A percentile compares a stretch with the other conserved stretches of the same genome.
Conservation (phyloP, 805 yeast species). For the Wickerhamiella kazuoi region DNA sequence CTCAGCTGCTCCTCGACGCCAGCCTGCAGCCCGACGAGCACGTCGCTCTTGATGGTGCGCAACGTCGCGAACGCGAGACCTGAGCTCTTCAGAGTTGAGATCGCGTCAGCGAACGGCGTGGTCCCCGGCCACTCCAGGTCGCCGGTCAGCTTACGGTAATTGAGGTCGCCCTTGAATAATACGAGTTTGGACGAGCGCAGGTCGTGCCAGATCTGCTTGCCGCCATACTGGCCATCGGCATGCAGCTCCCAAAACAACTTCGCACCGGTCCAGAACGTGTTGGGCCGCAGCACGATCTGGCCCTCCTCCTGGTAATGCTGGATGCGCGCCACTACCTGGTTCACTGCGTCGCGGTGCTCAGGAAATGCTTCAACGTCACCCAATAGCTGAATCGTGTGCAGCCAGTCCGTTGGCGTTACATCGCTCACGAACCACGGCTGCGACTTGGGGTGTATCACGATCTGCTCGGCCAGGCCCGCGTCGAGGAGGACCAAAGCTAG, state of each 20-base stretch:
- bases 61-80: slow-evolving; percentile 54
- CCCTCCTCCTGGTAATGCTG: slow-evolving; percentile 30
- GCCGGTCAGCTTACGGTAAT: slow-evolving; percentile 84
- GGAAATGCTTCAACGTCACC: slow-evolving; percentile 34
- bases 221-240: slow-evolving; percentile 35
- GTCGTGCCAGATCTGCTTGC: slow-evolving; percentile 41
- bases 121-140: slow-evolving; percentile 78
- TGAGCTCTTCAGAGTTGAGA: slow-evolving; percentile 46
- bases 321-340: slow-evolving; percentile 31
- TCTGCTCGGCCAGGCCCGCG: slow-evolving; percentile 39
- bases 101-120: slow-evolving; percentile 52
- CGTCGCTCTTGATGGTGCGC: slow-evolving; percentile 95
- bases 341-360: slow-evolving; percentile 28
- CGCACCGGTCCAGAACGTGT: slow-evolving; percentile 77
- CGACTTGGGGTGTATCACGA: slow-evolving; percentile 72
- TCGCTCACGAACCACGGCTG: slow-evolving; percentile 98
- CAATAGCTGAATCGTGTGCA: slow-evolving; percentile 39
- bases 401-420: slow-evolving; percentile 70
- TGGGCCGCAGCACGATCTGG: slow-evolving; percentile 33
- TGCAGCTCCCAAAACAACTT: slow-evolving; percentile 56
- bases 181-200: slow-evolving; percentile 43
- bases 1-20: slow-evolving; percentile 59
- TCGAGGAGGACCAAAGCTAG: slow-evolving; percentile 53
- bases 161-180: slow-evolving; percentile 88
- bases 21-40: slow-evolving; percentile 57